Evolutionary conservation across 2,329 filamentous ascomycete species (phyloP).

Genomic region (Phialophora chinensis): DNA sequence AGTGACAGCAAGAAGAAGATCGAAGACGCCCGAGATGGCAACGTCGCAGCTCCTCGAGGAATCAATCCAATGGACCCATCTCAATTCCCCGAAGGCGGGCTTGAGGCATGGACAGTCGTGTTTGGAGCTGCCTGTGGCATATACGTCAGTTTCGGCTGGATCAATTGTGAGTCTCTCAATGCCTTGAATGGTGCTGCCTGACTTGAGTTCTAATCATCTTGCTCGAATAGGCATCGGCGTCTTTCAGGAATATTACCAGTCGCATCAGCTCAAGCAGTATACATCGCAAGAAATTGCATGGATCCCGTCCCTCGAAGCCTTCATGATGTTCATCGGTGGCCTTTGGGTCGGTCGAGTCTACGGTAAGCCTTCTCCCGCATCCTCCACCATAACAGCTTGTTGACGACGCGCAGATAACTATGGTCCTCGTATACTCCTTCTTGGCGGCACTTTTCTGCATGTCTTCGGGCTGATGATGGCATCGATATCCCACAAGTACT

Average conservation of each 20-base stretch:
- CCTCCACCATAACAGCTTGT: background rate
- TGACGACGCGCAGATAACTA: slow-evolving; percentile 56
- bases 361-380: slow-evolving; percentile 19
- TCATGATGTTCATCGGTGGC: slow-evolving; percentile 47
- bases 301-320: slow-evolving; percentile 62
- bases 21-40: slow-evolving; percentile 13
- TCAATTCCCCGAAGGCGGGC: slow-evolving; percentile 50
- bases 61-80: slow-evolving; percentile 37
- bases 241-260: slow-evolving; percentile 67
- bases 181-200: background rate
- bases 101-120: slow-evolving; percentile 52
- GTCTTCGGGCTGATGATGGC: slow-evolving; percentile 67
- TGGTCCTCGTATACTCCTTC: slow-evolving; percentile 63
- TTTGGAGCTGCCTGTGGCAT: slow-evolving; percentile 51
- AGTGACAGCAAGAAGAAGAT: slow-evolving; percentile 8
- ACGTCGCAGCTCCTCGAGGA: slow-evolving; percentile 8
- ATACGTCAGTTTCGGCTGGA: slow-evolving; percentile 50
- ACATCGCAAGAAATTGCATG: slow-evolving; percentile 63
- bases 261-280: slow-evolving; percentile 55
- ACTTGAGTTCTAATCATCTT: background rate
- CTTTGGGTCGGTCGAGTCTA: slow-evolving; percentile 39
- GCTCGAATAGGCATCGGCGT: slow-evolving; percentile 50
- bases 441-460: slow-evolving; percentile 59
- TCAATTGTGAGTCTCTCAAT: slow-evolving; percentile 38
- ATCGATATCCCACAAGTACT: slow-evolving; percentile 60